Evolutionary conservation across 1,284 basidiomycete genomes (phyloP).

Genomic region (Papiliotrema flavescens): DNA sequence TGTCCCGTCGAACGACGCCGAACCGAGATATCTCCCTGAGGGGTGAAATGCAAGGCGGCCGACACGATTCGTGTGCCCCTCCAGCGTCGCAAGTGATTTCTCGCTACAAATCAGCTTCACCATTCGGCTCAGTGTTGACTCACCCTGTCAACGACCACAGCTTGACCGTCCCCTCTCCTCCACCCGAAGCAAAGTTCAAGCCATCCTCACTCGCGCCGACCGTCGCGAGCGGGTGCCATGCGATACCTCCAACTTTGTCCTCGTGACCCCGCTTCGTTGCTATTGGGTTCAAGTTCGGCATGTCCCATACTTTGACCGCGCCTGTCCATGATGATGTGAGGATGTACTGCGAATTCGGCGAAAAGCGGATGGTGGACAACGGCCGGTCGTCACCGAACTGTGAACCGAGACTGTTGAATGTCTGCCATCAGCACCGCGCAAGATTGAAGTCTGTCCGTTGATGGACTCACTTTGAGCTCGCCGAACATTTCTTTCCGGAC

Average conservation of each 20-base stretch:
- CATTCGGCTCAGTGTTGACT: constrained; percentile 14
- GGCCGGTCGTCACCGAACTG: constrained; percentile 97
- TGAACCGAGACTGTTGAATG: constrained; percentile 86
- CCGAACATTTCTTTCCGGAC: constrained; percentile 82
- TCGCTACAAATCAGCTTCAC: constrained; percentile 54
- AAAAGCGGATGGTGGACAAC: constrained; percentile 88
- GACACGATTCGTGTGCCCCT: constrained; percentile 86
- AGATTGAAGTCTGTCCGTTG: too few relatives aligned
- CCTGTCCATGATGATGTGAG: constrained; percentile 97
- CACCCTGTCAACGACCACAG: constrained; percentile 86
- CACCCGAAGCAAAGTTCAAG: constrained; percentile 87
- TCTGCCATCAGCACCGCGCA: constrained; percentile 55
- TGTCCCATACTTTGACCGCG: constrained; percentile 88
- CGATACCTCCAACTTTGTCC: constrained; percentile 89
- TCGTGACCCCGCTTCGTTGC: constrained; percentile 72
- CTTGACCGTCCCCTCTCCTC: constrained; percentile 77
- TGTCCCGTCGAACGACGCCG: constrained; percentile 96
- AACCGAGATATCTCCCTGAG: constrained; percentile 85
- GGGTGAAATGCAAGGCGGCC: constrained; percentile 95
- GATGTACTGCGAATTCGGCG: constrained; percentile 81
- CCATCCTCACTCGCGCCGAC: constrained; percentile 64
- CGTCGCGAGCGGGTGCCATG: constrained; percentile 96
- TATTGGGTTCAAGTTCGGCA: constrained; percentile 79
- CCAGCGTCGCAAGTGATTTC: constrained; percentile 71
- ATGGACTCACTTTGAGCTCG: constrained; percentile 73